Base-by-base conservation (phyloP, 306 rosid genomes). In the Luffa acutangula region DNA sequence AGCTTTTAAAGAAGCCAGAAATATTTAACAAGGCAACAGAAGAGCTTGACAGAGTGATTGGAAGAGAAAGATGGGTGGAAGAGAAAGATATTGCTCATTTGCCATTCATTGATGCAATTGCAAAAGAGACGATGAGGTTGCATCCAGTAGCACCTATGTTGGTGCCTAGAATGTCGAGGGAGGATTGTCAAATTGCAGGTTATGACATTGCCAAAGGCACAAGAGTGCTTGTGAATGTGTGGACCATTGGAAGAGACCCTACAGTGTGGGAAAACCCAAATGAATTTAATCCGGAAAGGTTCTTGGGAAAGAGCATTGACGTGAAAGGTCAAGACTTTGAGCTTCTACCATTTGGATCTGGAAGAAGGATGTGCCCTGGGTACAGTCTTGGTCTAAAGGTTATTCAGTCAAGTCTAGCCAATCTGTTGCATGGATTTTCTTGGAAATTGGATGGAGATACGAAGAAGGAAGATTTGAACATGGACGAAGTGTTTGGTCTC, bases 161-260 rank as follows among this genome's bases (percentile, higher is more conserved):
- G 2, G 45, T 33, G 42, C 78, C 78, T 0, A 73, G 78, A 73
- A 6, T 73, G 78, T 6, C 8, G 7, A 6, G 45, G 3, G 45
- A 73, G 4, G 78, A 73, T 31, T 49, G 78, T 7, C 43, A 48
- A 73, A 31, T 73, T 31, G 60, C 14, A 31, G 78, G 78, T 1
- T 73, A 73, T 3, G 60, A 73, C 78, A 73, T 73, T 25, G 45
- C 31, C 3, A 73, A 73, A 15, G 78, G 42, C 45, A 73, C 78
- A 0, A 33, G 78, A 51, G 21, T 73, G 12, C 25, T 49, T 1
- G 78, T 73, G 25, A 73, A 49, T 25, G 60, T 73, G 43, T 73
- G 78, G 78, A 73, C 78, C 1, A 73, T 73, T 7, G 78, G 60
- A 7, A 73, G 78, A 11, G 78, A 73, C 43, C 78, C 78, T 3